Conservation (phyloP, 202 grass and related monocot genomes). For the Zizania palustris region DNA sequence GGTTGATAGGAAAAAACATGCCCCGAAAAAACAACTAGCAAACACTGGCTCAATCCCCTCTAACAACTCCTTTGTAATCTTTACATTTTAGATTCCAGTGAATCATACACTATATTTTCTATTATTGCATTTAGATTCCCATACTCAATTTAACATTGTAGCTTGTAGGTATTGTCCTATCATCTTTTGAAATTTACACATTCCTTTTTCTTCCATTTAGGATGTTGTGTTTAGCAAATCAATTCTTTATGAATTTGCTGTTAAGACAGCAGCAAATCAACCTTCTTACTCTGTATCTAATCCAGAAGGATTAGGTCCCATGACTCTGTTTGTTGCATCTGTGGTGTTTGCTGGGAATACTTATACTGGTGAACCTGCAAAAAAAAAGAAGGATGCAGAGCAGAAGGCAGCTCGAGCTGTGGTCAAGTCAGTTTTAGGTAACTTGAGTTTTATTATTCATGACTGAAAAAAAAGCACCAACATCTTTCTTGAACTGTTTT, state of each 20-base stretch:
- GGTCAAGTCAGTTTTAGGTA: constrained; percentile 60
- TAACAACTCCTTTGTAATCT: neutral
- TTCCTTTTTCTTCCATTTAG: constrained; percentile 42
- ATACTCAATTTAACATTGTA: neutral
- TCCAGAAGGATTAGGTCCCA: neutral
- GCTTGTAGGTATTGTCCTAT: neutral
- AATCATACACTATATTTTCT: constrained; percentile 1
- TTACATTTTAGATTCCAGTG: constrained; percentile 30
- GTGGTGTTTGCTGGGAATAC: constrained; percentile 46
- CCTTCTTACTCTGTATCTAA: constrained; percentile 43
- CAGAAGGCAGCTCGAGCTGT: constrained; percentile 54
- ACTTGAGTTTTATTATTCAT: constrained; percentile 26
- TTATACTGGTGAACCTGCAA: constrained; percentile 55
- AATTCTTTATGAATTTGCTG: constrained; percentile 62
- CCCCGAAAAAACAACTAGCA: no score
- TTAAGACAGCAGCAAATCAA: constrained; percentile 34
- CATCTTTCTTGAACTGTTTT: constrained; percentile 20
- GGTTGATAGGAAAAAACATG: no score
- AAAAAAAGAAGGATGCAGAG: constrained; percentile 55
- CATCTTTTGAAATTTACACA: neutral
- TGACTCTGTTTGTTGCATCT: constrained; percentile 45
- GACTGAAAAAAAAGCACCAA: constrained; percentile 18
- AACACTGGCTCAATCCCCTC: neutral
- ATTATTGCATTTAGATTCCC: neutral
- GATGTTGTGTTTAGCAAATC: constrained; percentile 54